Conservation (phyloP, 2,329 filamentous ascomycete species). For the Microdochium trichocladiopsis region DNA sequence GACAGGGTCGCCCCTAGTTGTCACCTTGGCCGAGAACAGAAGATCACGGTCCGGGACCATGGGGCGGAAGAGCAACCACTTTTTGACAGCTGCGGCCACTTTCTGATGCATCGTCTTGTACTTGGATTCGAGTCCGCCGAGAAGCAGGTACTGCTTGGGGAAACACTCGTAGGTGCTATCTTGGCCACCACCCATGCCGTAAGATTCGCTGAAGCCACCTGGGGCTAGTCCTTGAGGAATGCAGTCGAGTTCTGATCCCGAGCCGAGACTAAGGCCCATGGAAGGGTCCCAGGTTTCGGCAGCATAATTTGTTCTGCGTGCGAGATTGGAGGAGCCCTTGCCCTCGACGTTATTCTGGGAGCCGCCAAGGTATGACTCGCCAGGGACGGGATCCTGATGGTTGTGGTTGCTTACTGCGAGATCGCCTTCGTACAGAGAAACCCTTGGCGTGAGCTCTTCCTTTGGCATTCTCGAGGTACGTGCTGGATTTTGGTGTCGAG, state of each 20-base stretch:
- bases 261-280: neutral
- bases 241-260: conserved; percentile 31
- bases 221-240: conserved; percentile 51
- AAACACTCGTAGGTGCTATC: conserved; percentile 68
- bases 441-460: neutral
- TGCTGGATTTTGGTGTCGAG: neutral
- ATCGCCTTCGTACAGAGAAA: neutral
- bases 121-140: conserved; percentile 66
- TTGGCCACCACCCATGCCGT: conserved; percentile 57
- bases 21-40: conserved; percentile 64
- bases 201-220: conserved; percentile 36
- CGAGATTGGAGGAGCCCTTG: neutral
- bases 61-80: conserved; percentile 71
- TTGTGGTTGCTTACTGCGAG: neutral
- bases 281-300: neutral
- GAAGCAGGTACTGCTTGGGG: conserved; percentile 65
- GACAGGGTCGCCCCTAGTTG: conserved; percentile 33
- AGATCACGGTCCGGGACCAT: conserved; percentile 66
- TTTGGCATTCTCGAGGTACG: neutral
- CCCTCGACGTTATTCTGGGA: neutral
- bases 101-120: conserved; percentile 68
- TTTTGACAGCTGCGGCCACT: conserved; percentile 59
- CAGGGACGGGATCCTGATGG: neutral
- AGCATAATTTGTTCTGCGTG: neutral
- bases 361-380: neutral